Evolutionary conservation across 2,329 filamentous ascomycete genomes (phyloP), one percentile per base, ranked within the genome.

Genomic region (Beauveria varroae): DNA sequence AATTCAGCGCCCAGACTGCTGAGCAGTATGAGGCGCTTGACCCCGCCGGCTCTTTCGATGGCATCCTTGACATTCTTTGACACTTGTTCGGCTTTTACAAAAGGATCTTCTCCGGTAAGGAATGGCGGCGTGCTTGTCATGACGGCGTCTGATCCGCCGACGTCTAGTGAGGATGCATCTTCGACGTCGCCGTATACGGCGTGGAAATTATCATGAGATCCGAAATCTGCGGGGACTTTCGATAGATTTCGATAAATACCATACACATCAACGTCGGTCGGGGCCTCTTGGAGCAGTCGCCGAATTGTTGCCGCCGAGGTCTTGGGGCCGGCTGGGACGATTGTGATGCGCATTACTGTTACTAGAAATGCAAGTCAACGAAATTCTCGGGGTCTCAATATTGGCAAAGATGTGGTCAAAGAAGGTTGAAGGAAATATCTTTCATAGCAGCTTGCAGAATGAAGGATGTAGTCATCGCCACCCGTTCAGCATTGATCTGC

Each of bases 1-100:
- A 68, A 70, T 64, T 75, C 69, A 1, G 73, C 73, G 1, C 73
- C 74, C 2, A 66, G 41, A 8, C 72, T 74, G 0, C 68, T 69
- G 0, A 75, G 54, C 5, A 73, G 54, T 1, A 75, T 70, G 1
- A 75, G 52, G n/a, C 68, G 65, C 50, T 64, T 71, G 2, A 75
- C 69, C 9, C 46, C 1, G 0, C 63, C 65, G 0, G 71, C 64
- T 40, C 58, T 68, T 20, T 68, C 63, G 2, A 71, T 53, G 0
- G 72, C 72, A 5, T 63, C 40, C 43, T 68, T 69, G 3, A 74
- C 65, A 7, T 73, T 74, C 0, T 65, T 22, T 0, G 62, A 26
- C 7, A 57, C 30, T 5, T 49, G n/a, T 28, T 44, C 1, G 20
- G 61, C 34, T 16, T 24, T 40, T n/a, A 8, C 22, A 12, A 68